A percentile compares a stretch with the other conserved stretches of the same genome.
phyloP scores from a whole-genome alignment of 441 rosid species.

The Pelargonium fulgidum region DNA sequence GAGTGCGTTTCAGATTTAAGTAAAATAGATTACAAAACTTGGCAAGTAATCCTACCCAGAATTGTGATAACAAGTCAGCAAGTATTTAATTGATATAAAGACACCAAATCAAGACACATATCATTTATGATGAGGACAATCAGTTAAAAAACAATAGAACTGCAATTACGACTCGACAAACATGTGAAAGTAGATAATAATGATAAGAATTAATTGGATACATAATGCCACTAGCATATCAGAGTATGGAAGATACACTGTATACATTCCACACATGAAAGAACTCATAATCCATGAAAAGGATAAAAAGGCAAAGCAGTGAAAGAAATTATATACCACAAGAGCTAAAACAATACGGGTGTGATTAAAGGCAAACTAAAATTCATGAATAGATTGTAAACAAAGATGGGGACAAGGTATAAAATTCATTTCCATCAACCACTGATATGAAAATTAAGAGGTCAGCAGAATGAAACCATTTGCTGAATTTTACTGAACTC shows the following conservation, averaged over 20 bases:
- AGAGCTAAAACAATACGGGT: background rate
- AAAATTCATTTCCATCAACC: slow-evolving; percentile 1
- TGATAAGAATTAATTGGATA: slow-evolving; percentile 10
- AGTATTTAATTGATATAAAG: background rate
- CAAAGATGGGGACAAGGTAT: background rate
- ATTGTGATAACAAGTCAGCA: background rate
- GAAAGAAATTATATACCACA: background rate
- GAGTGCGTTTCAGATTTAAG: background rate
- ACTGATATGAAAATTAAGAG: background rate
- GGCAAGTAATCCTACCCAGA: background rate
- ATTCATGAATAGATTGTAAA: background rate
- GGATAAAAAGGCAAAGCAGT: background rate
- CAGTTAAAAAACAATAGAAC: background rate
- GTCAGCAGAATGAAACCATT: background rate
- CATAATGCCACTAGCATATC: slow-evolving; percentile 9
- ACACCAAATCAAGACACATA: background rate
- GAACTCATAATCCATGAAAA: background rate
- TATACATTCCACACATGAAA: background rate
- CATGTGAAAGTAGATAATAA: slow-evolving; percentile 1
- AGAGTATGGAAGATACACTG: slow-evolving; percentile 3
- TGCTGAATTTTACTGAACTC: background rate
- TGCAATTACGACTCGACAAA: background rate
- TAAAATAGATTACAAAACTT: background rate
- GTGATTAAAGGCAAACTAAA: background rate
- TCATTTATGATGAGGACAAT: background rate